phyloP scores from a whole-genome alignment of 257 asterid species.

The Osmanthus fragrans region DNA sequence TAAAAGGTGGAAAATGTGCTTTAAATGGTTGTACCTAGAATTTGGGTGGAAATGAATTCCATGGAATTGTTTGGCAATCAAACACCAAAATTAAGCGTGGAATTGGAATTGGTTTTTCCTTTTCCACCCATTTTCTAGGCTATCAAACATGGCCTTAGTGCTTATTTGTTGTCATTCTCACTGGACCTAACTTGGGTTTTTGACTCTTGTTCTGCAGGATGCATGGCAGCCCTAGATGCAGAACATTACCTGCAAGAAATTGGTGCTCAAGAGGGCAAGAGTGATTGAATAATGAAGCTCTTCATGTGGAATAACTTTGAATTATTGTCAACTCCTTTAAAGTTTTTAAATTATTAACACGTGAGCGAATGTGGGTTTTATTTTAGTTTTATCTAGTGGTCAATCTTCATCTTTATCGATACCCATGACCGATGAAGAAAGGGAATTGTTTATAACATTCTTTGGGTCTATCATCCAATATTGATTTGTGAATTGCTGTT shows the following conservation, averaged over 20 bases:
- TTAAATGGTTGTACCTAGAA: too few species aligned
- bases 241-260: slow-evolving; percentile 92
- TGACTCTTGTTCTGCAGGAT: slow-evolving; percentile 49
- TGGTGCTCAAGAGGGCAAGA: slow-evolving; percentile 91
- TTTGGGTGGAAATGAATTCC: too few species aligned
- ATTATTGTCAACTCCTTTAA: slow-evolving; percentile 19
- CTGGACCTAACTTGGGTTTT: slow-evolving; percentile 19
- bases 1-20: too few species aligned
- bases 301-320: slow-evolving; percentile 25
- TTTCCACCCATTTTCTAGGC: too few species aligned
- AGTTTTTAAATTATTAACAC: slow-evolving; percentile 10
- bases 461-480: not conserved
- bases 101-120: too few species aligned
- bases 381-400: not conserved
- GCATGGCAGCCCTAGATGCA: slow-evolving; percentile 98
- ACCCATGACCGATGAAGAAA: not conserved
- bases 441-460: not conserved
- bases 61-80: too few species aligned
- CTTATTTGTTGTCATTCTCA: not conserved
- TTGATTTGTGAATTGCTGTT: not conserved
- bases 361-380: slow-evolving; percentile 10
- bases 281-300: slow-evolving; percentile 61
- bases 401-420: slow-evolving; percentile 12
- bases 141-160: too few species aligned
- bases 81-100: too few species aligned